A percentile compares a stretch with the other conserved stretches of the same genome.
Evolutionary conservation across 2,329 filamentous ascomycete genomes (phyloP).

Genomic region (Neopestalotiopsis sp.): DNA sequence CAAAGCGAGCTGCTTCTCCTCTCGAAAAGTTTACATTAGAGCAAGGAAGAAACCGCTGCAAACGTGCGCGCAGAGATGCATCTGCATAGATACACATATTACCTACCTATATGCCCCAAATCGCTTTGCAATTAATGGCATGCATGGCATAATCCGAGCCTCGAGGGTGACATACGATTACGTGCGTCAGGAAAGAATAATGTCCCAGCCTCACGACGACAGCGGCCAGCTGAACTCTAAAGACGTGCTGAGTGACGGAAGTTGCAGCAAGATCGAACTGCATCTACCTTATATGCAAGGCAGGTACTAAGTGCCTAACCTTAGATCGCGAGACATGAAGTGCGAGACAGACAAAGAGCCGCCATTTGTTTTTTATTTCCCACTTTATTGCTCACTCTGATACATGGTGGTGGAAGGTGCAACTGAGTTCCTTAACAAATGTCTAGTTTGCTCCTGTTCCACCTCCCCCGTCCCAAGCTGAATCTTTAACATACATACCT

Average conservation of each 20-base stretch:
- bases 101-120: too few species aligned
- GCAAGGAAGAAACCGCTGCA: too few species aligned
- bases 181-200: neutral
- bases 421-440: neutral
- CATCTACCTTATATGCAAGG: neutral
- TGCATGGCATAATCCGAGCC: neutral
- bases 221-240: neutral
- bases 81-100: too few species aligned
- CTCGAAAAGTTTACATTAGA: too few species aligned
- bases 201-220: neutral
- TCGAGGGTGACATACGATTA: neutral
- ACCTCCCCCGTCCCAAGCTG: neutral
- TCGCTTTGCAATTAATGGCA: neutral
- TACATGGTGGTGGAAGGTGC: neutral
- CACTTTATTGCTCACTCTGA: neutral
- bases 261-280: neutral
- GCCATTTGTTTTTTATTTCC: constrained; percentile 20
- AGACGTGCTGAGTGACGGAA: neutral
- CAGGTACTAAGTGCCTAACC: neutral
- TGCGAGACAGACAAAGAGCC: constrained; percentile 26
- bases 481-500: neutral
- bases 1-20: neutral
- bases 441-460: neutral
- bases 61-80: too few species aligned
- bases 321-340: neutral